A percentile compares a stretch with the other conserved stretches of the same genome.
These are phyloP conservation scores for Aspergillus oerlinghausenensis DNA, from an alignment of 2,329 filamentous ascomycete species.

Conservation along the genomic window DNA sequence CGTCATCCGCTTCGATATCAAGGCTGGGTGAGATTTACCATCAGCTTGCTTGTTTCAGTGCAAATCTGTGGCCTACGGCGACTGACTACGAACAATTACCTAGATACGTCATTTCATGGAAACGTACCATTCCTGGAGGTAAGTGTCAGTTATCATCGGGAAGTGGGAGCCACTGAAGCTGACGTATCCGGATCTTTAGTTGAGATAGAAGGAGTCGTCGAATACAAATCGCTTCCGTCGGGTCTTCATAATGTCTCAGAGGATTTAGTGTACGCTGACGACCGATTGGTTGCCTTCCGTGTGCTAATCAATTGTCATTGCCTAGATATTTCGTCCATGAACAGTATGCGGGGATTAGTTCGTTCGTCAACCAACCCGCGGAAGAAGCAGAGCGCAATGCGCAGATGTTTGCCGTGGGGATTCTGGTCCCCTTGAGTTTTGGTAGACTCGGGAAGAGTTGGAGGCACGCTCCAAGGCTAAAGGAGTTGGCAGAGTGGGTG, in stretches of 20 bases:
- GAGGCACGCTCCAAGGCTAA: conserved; percentile 75
- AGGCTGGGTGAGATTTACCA: conserved; percentile 63
- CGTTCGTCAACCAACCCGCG: conserved; percentile 80
- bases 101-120: conserved; percentile 82
- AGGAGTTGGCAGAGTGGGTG: conserved; percentile 65
- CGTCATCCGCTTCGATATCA: conserved; percentile 87
- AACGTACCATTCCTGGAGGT: conserved; percentile 64
- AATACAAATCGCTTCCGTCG: conserved; percentile 94
- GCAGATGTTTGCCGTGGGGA: conserved; percentile 85
- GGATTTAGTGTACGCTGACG: conserved; percentile 61
- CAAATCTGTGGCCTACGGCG: background rate
- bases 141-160: conserved; percentile 29
- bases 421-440: conserved; percentile 78
- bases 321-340: conserved; percentile 87
- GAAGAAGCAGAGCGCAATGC: conserved; percentile 78
- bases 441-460: conserved; percentile 83
- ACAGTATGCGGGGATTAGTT: conserved; percentile 79
- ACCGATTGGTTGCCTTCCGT: background rate
- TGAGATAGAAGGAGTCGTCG: conserved; percentile 75
- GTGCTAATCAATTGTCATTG: conserved; percentile 9
- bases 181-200: conserved; percentile 34
- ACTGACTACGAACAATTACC: background rate
- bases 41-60: background rate
- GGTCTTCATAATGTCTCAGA: conserved; percentile 83
- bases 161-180: conserved; percentile 11